Evolutionary conservation across 257 asterid species (phyloP).

Genomic region (Ehretia macrophylla): DNA sequence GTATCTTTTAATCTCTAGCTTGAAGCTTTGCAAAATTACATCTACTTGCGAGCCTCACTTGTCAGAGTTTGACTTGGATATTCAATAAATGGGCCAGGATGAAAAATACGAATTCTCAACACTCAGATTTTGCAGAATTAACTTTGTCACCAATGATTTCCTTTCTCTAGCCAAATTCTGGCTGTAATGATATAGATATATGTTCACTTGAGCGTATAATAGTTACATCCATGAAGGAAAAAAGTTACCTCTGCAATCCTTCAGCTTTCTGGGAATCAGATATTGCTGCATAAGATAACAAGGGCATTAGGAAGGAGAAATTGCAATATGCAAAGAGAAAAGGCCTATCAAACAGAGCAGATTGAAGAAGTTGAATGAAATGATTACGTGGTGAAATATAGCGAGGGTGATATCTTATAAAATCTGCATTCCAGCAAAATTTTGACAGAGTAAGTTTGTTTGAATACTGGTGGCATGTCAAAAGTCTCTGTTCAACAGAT

Average conservation of each 20-base stretch:
- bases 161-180: too few relatives aligned
- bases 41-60: not conserved
- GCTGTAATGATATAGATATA: too few relatives aligned
- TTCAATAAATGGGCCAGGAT: too few relatives aligned
- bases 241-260: conserved; percentile 27
- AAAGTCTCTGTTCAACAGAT: conserved; percentile 36
- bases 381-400: conserved; percentile 44
- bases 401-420: conserved; percentile 39
- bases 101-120: too few relatives aligned
- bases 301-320: not conserved
- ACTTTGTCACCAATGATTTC: too few relatives aligned
- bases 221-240: too few relatives aligned
- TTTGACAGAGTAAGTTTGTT: conserved; percentile 34
- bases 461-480: conserved; percentile 47
- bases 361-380: not conserved
- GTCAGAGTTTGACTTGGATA: too few relatives aligned
- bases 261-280: conserved; percentile 16
- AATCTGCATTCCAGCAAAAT: conserved; percentile 33
- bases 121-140: too few relatives aligned
- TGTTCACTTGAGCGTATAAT: too few relatives aligned
- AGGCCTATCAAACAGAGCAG: not conserved
- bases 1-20: not conserved
- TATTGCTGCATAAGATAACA: conserved; percentile 24
- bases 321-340: not conserved
- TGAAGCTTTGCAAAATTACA: not conserved